Evolutionary conservation across 345 rosid genomes (phyloP).

Genomic region (Cardamine chenopodiifolia): DNA sequence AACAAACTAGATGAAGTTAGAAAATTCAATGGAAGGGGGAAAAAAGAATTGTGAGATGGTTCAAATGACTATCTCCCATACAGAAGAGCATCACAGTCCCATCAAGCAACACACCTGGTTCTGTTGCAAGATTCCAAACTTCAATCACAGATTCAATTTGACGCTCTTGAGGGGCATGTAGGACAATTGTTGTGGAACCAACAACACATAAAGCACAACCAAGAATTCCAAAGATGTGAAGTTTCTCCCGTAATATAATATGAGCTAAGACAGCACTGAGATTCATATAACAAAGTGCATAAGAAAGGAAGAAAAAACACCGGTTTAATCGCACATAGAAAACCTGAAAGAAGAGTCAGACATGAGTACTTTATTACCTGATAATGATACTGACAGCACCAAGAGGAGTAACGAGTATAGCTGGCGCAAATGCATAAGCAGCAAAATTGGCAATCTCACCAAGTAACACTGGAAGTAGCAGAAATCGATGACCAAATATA

Average conservation of each 20-base stretch:
- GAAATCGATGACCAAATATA: neutral
- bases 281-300: conserved; percentile 11
- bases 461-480: conserved; percentile 67
- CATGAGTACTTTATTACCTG: conserved; percentile 49
- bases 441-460: conserved; percentile 98
- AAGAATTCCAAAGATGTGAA: conserved; percentile 89
- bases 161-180: conserved; percentile 97
- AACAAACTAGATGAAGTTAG: conserved; percentile 38
- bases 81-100: neutral
- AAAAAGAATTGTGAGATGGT: neutral
- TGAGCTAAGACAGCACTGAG: conserved; percentile 96
- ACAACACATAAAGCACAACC: conserved; percentile 96
- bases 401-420: conserved; percentile 93
- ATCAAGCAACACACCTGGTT: conserved; percentile 67
- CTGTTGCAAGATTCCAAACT: conserved; percentile 99
- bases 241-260: conserved; percentile 75
- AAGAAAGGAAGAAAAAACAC: neutral
- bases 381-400: conserved; percentile 96
- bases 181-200: conserved; percentile 90
- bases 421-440: conserved; percentile 98
- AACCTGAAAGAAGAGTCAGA: neutral
- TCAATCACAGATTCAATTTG: conserved; percentile 81
- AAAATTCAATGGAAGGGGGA: neutral
- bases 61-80: conserved; percentile 5
- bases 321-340: neutral